Conservation (phyloP, 169 alveolate genomes). For the Eimeria praecox region DNA sequence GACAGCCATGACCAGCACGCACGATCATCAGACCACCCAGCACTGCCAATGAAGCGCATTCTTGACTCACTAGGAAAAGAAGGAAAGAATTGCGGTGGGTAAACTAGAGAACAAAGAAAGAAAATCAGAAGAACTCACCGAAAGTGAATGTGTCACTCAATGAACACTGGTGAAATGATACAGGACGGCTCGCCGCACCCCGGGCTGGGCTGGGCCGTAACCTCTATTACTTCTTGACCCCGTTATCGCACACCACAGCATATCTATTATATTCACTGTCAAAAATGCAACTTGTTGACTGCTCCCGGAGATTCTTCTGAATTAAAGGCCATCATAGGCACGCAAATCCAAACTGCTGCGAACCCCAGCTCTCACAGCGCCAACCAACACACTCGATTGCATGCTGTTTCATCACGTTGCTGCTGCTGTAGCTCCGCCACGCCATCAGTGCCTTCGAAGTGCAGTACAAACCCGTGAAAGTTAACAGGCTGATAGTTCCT, state of each 20-base stretch:
- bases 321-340: background rate
- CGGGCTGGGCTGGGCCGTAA: slow-evolving; percentile 24
- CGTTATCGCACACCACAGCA: background rate
- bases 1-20: slow-evolving; percentile 31
- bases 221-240: background rate
- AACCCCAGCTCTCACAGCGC: background rate
- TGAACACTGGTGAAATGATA: background rate
- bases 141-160: background rate
- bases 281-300: background rate
- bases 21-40: background rate
- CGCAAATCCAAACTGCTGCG: background rate
- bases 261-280: background rate
- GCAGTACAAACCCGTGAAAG: background rate
- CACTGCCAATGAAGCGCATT: background rate
- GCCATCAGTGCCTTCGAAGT: background rate
- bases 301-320: background rate
- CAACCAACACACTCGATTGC: background rate
- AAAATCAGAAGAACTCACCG: background rate
- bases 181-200: slow-evolving; percentile 23
- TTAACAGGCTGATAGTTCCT: background rate
- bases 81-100: background rate
- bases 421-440: background rate
- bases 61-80: background rate
- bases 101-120: background rate
- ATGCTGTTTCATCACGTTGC: background rate